Percentiles rank a stretch among this genome's conserved stretches.
Evolutionary conservation across 1,139 yeast genomes (phyloP).

Genomic region (Hyphopichia khmerensis): DNA sequence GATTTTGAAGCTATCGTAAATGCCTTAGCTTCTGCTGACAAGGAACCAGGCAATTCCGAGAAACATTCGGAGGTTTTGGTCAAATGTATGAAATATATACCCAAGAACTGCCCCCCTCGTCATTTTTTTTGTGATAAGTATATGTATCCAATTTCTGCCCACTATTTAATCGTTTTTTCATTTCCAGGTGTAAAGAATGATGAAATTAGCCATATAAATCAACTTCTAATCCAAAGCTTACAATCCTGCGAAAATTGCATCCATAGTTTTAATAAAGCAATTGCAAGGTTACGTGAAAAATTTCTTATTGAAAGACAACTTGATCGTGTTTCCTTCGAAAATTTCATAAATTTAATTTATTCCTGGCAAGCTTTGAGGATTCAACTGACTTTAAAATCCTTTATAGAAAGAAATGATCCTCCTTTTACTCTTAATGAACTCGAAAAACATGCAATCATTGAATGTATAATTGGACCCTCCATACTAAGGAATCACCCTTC

Average conservation of each 20-base stretch:
- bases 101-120: slow-evolving; percentile 14
- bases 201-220: slow-evolving; percentile 43
- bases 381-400: slow-evolving; percentile 13
- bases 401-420: neutral
- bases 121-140: slow-evolving; percentile 61
- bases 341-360: slow-evolving; percentile 49
- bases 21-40: slow-evolving; percentile 7
- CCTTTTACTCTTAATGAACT: neutral
- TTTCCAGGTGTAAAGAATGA: slow-evolving; percentile 42
- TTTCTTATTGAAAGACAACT: slow-evolving; percentile 53
- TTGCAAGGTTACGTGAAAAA: slow-evolving; percentile 49
- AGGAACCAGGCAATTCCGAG: slow-evolving; percentile 22
- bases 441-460: slow-evolving; percentile 28
- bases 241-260: slow-evolving; percentile 53
- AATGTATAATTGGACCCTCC: slow-evolving; percentile 52
- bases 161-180: slow-evolving; percentile 58
- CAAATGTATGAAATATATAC: slow-evolving; percentile 24
- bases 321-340: slow-evolving; percentile 45
- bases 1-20: neutral
- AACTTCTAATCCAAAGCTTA: slow-evolving; percentile 37
- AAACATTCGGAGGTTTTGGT: slow-evolving; percentile 27
- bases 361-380: slow-evolving; percentile 47
- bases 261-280: slow-evolving; percentile 49
- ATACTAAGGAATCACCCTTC: slow-evolving; percentile 37
- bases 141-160: slow-evolving; percentile 49